Evolutionary conservation across 2,329 filamentous ascomycete genomes (phyloP), one percentile per base, ranked within the genome.

Genomic region (Verticillium isaacii): DNA sequence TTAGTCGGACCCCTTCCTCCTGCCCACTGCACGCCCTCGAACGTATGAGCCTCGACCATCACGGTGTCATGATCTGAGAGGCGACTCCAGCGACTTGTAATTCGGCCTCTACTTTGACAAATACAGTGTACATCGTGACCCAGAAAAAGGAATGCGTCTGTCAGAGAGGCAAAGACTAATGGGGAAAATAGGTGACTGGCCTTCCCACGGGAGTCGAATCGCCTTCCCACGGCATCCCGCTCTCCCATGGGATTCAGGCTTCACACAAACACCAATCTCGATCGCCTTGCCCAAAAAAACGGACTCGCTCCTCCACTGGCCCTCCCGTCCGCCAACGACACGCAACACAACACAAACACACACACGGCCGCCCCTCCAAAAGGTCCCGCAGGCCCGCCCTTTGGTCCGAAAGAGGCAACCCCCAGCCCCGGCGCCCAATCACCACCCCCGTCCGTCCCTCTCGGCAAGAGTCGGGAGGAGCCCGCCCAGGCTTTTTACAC

Each of bases 381-480:
- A 50, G 45, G 45, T 50, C 45, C 45, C 45, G 45, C 45, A 50
- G 45, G 45, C 45, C 57, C 37, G 57, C 37, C 57, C 57, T 25
- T 50, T 45, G 36, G 57, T 58, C 57, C 57, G 57, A 58, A 58
- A 58, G 37, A 41, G 57, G 12, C 41, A 58, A 32, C 39, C 57
- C 57, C 41, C 39, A 50, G 17, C 45, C 45, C 45, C 45, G 45
- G 23, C n/a, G 45, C 45, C 45, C 45, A 50, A 50, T 50, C 45
- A 50, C 45, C 17, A 9, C 45, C 45, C 41, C 45, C 45, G 45
- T 50, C 45, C 45, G n/a, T 50, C 45, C 19, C 45, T n/a, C 8
- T 50, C 45, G 45, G 45, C 45, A n/a, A 50, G 45, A 50, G 45
- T 50, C 45, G 45, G 45, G 45, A 50, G 45, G 45, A 25, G 45